phyloP scores from a whole-genome alignment of 1,139 yeast genomes.

The Chernovozyma sophiae-reginae region DNA sequence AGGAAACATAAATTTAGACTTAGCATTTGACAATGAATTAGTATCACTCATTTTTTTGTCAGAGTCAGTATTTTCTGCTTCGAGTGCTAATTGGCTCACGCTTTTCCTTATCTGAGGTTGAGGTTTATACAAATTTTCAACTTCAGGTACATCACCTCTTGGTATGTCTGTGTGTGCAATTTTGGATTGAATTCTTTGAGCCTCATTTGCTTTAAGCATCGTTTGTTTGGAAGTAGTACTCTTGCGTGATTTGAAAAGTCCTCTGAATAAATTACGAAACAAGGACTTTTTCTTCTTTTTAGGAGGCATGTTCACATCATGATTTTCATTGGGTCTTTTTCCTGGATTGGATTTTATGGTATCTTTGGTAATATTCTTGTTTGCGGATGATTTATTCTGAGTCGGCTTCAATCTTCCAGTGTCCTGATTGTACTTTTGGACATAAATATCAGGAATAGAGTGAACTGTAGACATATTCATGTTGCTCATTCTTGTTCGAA shows the following conservation, averaged over 20 bases:
- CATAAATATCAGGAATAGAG: conserved; percentile 7
- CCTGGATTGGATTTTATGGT: not conserved
- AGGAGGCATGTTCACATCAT: not conserved
- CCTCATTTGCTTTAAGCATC: not conserved
- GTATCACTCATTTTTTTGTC: not conserved
- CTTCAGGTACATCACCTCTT: conserved; percentile 3
- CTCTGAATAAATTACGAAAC: conserved; percentile 5
- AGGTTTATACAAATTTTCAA: conserved; percentile 6
- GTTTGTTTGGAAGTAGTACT: not conserved
- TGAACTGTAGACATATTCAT: conserved; percentile 3
- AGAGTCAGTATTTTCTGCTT: not conserved
- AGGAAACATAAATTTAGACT: not conserved
- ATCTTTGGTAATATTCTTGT: not conserved
- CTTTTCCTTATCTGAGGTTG: conserved; percentile 4
- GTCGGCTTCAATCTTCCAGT: not conserved
- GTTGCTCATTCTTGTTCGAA: conserved; percentile 2
- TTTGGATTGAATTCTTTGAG: not conserved
- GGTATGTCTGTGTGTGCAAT: conserved; percentile 1
- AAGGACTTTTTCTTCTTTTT: conserved; percentile 4
- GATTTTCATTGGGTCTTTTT: not conserved
- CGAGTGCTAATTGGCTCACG: not conserved
- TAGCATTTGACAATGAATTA: not conserved
- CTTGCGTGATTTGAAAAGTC: conserved; percentile 2
- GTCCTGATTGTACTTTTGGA: conserved; percentile 2
- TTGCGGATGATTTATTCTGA: not conserved